These are phyloP conservation scores for Paradendryphiella salina DNA, from an alignment of 2,329 filamentous ascomycete genomes.

Conservation along the genomic window DNA sequence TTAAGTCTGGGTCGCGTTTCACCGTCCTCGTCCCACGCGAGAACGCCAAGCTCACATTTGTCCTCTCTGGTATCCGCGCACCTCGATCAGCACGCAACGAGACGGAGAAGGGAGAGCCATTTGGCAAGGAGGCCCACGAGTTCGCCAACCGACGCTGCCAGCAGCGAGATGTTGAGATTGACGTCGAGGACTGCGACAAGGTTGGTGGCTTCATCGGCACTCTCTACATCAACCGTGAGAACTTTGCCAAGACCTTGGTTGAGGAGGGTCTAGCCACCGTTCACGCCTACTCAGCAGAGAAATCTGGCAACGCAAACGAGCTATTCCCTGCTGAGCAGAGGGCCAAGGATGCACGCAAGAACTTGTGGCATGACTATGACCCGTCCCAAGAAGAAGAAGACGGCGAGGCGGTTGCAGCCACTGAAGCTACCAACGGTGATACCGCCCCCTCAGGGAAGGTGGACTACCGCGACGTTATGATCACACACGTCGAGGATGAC, in stretches of 20 bases:
- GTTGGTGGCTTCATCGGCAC: slow-evolving; percentile 96
- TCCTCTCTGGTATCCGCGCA: slow-evolving; percentile 88
- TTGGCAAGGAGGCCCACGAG: slow-evolving; percentile 91
- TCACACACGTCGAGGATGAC: slow-evolving; percentile 84
- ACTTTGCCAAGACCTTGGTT: slow-evolving; percentile 88
- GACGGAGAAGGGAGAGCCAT: slow-evolving; percentile 84
- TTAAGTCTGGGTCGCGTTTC: slow-evolving; percentile 95
- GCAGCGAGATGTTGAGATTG: slow-evolving; percentile 94
- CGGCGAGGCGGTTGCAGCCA: slow-evolving; percentile 51
- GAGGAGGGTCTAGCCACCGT: slow-evolving; percentile 94
- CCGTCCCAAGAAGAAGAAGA: slow-evolving; percentile 78
- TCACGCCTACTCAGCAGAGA: slow-evolving; percentile 93
- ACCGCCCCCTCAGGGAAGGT: slow-evolving; percentile 65
- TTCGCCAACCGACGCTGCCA: slow-evolving; percentile 85
- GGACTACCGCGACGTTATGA: slow-evolving; percentile 91
- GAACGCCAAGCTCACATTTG: slow-evolving; percentile 90
- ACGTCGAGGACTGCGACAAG: slow-evolving; percentile 94
- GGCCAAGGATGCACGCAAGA: slow-evolving; percentile 86
- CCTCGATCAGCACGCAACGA: slow-evolving; percentile 82
- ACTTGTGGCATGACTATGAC: slow-evolving; percentile 92
- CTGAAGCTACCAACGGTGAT: slow-evolving; percentile 58
- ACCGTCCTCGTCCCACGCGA: slow-evolving; percentile 90
- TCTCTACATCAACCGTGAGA: slow-evolving; percentile 91
- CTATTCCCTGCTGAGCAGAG: slow-evolving; percentile 83
- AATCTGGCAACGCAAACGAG: slow-evolving; percentile 85